phyloP scores from a whole-genome alignment of 306 rosid genomes.

The Abrus precatorius region DNA sequence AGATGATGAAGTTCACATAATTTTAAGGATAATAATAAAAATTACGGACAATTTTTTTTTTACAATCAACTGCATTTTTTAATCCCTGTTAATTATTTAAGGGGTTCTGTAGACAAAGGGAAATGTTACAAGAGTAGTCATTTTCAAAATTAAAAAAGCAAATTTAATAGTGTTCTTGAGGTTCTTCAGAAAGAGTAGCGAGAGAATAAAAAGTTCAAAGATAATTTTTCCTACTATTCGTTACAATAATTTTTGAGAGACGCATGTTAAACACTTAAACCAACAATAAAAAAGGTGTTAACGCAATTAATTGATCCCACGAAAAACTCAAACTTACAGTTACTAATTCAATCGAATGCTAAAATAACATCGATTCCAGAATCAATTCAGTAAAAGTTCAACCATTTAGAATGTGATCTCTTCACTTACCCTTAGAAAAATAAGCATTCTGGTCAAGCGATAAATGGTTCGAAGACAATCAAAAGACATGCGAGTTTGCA shows the following conservation, averaged over 20 bases:
- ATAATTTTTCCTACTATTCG: background rate
- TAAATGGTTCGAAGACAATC: background rate
- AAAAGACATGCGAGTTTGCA: constrained; percentile 4
- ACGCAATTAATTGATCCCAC: background rate
- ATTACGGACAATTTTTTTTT: no score
- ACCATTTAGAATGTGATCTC: background rate
- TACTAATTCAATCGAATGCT: background rate
- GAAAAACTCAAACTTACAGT: background rate
- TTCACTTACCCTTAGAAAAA: background rate
- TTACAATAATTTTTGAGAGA: background rate
- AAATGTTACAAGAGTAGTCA: background rate
- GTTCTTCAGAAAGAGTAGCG: background rate
- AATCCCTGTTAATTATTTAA: no score
- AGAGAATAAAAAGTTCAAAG: background rate
- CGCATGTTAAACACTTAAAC: background rate
- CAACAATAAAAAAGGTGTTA: background rate
- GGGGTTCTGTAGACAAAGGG: no score
- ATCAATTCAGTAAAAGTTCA: constrained; percentile 13
- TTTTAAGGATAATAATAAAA: no score
- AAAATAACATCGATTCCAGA: constrained; percentile 3
- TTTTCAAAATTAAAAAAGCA: background rate
- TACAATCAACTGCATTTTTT: no score
- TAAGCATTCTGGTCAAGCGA: constrained; percentile 6
- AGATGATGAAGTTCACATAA: no score
- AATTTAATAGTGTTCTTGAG: background rate